Base-by-base conservation (phyloP, 345 rosid species). In the Erysimum cheiranthoides region DNA sequence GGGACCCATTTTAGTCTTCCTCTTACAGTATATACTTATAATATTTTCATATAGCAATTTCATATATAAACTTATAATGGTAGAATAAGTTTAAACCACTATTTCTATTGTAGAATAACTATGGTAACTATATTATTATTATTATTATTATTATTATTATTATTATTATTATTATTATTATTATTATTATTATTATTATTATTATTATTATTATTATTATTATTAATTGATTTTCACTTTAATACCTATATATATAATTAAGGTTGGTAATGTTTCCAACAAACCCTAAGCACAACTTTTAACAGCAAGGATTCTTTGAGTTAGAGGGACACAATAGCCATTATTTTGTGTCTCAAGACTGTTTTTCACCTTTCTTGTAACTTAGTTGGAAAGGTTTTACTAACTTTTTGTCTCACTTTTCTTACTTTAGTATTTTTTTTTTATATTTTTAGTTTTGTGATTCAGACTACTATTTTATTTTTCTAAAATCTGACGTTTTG, bases 331-430 rank as follows among this genome's bases (percentile, higher is more conserved):
- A 77, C 50, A 14, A 64, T 65, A 65, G 71, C 76, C 68, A 66
- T 59, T 65, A 58, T 71, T 78, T 61, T 78, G 80, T 67, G 81
- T 71, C 77, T 71, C 81, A 71, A 78, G 77, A 21, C 57, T 78
- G 40, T 69, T 76, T 45, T 60, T 50, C 25, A 45, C 46, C 28
- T 27, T 60, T 34, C 39, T 53, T 70, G 28, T 70, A 36, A 70
- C 80, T 77, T 77, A 61, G 0, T 10, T 47, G 47, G 54, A 57
- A 77, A 77, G 80, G 45, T 54, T 77, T 71, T 71, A 64, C 76
- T 77, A 14, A 65, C 80, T 42, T 77, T 77, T 71, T 71, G 21
- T 64, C 13, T 46, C 36, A 34, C 70, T 62, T 61, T 52, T 43
- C 43, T 62, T 43, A 8, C 27, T 28, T 25, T 43, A 31, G 21